Base-by-base conservation (phyloP, 2,329 filamentous ascomycete genomes). In the Fusarium sp. region DNA sequence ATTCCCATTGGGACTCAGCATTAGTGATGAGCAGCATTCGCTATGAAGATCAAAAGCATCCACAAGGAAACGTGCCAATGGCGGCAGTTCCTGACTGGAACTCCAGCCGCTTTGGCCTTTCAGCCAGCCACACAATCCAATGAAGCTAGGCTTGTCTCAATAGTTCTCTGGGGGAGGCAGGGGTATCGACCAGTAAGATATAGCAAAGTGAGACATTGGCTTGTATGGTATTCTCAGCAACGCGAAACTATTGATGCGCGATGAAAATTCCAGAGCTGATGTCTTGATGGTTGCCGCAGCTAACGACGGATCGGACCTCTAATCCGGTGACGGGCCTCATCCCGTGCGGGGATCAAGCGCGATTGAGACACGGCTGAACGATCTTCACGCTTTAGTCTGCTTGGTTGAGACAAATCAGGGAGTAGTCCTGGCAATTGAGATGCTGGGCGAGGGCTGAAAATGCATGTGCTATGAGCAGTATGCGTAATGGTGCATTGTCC, bases 41-140 rank as follows among this genome's bases (percentile, higher is more conserved):
- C 8, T 13, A 11, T 4, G n/a, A 28, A 34, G 23, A 40, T 28
- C n/a, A 37, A 27, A 13, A 21, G 11, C 21, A 37, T 18, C 13
- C 12, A 10, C 8, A 5, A 2, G 14, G 34, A 20, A 8, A 37
- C 3, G 13, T 48, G 16, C n/a, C 49, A 27, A 51, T 20, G 27
- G 18, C 12, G 4, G n/a, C 2, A 10, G 13, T 21, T 32, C 27
- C 23, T 13, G 14, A 21, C 32, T n/a, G 16, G 10, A 32, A 20
- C 13, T 55, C 66, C 51, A 69, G 47, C 60, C 66, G 58, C 60
- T 42, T 20, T 40, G 7, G 27, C 23, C 25, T 32, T 42, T 62
- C 66, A 69, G 66, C 66, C 53, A 48, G 50, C 66, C 66, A 56
- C 63, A 20, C 8, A 4, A 4, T 14, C 20, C 8, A 2, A 13